Percentiles rank a stretch among this genome's conserved stretches.
phyloP scores from a whole-genome alignment of 345 rosid genomes.

The Citrus unshiu region DNA sequence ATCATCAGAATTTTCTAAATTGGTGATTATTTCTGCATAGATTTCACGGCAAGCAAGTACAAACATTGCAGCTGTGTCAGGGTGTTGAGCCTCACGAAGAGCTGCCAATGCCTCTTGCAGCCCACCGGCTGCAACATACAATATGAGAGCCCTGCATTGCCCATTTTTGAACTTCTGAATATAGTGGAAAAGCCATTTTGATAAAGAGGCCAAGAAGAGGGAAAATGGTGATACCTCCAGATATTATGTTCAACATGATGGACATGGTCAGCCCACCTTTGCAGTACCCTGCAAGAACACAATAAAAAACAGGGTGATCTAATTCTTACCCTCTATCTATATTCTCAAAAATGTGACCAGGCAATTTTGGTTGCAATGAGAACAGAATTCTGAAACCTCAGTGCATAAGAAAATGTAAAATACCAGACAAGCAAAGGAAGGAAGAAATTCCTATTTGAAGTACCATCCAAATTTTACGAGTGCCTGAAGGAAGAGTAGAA shows the following conservation, averaged over 20 bases:
- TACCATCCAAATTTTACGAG: background rate
- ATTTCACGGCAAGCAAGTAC: constrained; percentile 79
- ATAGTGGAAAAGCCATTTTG: background rate
- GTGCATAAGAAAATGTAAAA: background rate
- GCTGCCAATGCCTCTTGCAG: constrained; percentile 85
- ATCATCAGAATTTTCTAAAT: constrained; percentile 40
- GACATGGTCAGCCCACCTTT: constrained; percentile 91
- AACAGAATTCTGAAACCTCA: background rate
- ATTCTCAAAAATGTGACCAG: background rate
- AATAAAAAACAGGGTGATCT: background rate
- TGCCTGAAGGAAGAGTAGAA: background rate
- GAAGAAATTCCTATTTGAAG: background rate
- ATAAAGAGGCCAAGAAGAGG: background rate
- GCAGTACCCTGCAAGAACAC: constrained; percentile 58
- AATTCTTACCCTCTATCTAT: background rate
- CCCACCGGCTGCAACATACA: constrained; percentile 90
- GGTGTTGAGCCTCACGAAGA: constrained; percentile 79
- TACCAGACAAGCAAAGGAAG: background rate
- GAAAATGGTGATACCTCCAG: constrained; percentile 62
- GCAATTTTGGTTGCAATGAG: background rate
- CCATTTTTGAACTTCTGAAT: constrained; percentile 12
- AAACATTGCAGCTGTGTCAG: constrained; percentile 96
- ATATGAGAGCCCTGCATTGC: constrained; percentile 70
- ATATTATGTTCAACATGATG: constrained; percentile 75
- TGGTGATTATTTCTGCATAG: constrained; percentile 44